Evolutionary conservation across 345 rosid genomes (phyloP), one percentile per base, ranked within the genome.

Genomic region (Ricinus communis): DNA sequence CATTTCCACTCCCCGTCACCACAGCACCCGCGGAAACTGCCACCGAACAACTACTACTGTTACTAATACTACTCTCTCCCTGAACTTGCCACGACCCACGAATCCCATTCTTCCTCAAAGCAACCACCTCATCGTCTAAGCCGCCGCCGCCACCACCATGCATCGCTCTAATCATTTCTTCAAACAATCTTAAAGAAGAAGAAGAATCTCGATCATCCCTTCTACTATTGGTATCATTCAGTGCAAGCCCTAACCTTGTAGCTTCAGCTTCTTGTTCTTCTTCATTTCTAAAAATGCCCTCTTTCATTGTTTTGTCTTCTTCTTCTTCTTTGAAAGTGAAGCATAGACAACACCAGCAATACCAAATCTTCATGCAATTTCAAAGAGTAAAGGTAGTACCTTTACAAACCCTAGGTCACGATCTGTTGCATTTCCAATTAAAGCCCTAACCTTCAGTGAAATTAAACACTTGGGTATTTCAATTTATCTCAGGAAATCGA

Each of bases 361-460:
- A 90, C 97, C 92, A 90, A 83, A 82, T 90, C 93, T 78, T 95
- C 97, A 95, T 92, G 80, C 99, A 95, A 83, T 70, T 63, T 36
- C 9, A 38, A 4, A 64, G 75, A 67, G 72, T 15, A 68, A 65
- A 49, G 54, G 33, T 27, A 57, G 38, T 25, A 27, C 11, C 71
- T 58, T 52, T 19, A 30, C 68, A 73, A 86, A 81, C 84, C 85
- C 83, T 82, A 79, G 78, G 68, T 82, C 84, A 78, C 83, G 91
- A 85, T 89, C 91, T 76, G 74, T 55, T 69, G 71, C 88, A 88
- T 85, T 79, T 71, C 49, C 15, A 9, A 25, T 7, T 18, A 16
- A 59, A 63, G 25, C 68, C 69, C 67, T 58, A 72, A 71, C 52
- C 62, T 62, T 5, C 30, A 74, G 78, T 22, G 52, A 67, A 74